Base-by-base conservation (phyloP, 2,329 filamentous ascomycete genomes). In the Fusarium cyanostomum region DNA sequence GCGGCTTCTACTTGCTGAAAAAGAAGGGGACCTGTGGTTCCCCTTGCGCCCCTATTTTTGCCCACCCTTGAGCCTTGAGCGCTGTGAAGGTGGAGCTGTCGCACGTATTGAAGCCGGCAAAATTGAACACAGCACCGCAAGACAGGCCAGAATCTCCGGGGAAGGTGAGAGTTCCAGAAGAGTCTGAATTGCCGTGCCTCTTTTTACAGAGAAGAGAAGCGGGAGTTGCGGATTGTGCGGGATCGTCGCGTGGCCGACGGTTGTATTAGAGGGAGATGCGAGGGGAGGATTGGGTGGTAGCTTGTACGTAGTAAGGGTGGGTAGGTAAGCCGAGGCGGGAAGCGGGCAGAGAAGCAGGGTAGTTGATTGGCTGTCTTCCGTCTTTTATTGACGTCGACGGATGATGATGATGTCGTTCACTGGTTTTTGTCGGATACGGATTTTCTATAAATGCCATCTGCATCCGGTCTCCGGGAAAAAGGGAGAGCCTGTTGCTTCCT, bases 211-310 rank as follows among this genome's bases (percentile, higher is more conserved):
- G n/a, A 41, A 53, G 24, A 28, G 15, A 62, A 16, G 24, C 26
- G 16, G 37, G 30, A 18, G 39, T 30, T 26, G 27, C 62, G 62
- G 62, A 46, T 66, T 64, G 52, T 58, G 61, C 62, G 62, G 61
- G 61, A 64, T 64, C 59, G 59, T 62, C 53, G 59, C 41, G 42
- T 58, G 53, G 42, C 30, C 18, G 16, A 57, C 38, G 51, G 37
- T 62, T 64, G 62, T 55, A 66, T 59, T 50, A 63, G 62, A 63
- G 53, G 49, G 42, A 66, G 45, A 41, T 64, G 56, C 27, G 51
- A 61, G 61, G 56, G 51, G 51, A 56, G 46, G 45, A 44, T 27
- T 34, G 30, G 49, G 30, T n/a, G n/a, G n/a, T n/a, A n/a, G n/a
- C n/a, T n/a, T n/a, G 21, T 21, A 21, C 21, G 56, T 52, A 34